Conservation (phyloP, 768 basidiomycete species). For the Piloderma croceum region DNA sequence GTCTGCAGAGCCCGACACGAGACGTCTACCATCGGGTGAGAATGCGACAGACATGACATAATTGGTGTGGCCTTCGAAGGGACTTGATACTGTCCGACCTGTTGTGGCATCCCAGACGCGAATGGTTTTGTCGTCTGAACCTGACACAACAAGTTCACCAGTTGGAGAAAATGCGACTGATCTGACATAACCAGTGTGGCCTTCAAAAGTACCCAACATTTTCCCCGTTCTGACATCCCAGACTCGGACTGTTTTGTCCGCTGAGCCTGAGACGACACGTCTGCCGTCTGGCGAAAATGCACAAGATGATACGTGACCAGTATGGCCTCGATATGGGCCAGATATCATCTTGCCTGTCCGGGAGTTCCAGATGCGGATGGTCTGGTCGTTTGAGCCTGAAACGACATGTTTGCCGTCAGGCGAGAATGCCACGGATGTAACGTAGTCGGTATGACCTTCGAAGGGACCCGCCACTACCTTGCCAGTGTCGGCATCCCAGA, state of each 20-base stretch:
- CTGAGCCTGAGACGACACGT: not conserved
- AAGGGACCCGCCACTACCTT: not conserved
- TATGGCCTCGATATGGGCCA: not conserved
- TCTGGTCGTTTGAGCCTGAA: slow-evolving; percentile 9
- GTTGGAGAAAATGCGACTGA: slow-evolving; percentile 12
- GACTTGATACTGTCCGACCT: not conserved
- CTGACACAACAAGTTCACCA: slow-evolving; percentile 7
- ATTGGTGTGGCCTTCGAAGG: slow-evolving; percentile 3
- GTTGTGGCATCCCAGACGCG: slow-evolving; percentile 9
- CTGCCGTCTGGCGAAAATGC: slow-evolving; percentile 6
- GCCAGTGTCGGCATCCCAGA: slow-evolving; percentile 3
- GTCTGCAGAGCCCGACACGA: slow-evolving; percentile 39
- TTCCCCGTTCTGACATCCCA: slow-evolving; percentile 1
- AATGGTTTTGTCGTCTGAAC: slow-evolving; percentile 14
- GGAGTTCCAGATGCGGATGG: slow-evolving; percentile 8
- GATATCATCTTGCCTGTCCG: not conserved
- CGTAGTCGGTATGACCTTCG: not conserved
- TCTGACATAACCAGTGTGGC: not conserved
- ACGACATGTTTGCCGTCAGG: slow-evolving; percentile 7
- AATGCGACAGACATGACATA: slow-evolving; percentile 16
- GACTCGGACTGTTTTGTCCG: not conserved
- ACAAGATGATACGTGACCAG: not conserved
- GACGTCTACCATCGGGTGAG: slow-evolving; percentile 35
- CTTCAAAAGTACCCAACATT: not conserved
- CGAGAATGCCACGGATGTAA: slow-evolving; percentile 8